Base-by-base conservation (phyloP, 148 eudicot species). In the Simmondsia chinensis region DNA sequence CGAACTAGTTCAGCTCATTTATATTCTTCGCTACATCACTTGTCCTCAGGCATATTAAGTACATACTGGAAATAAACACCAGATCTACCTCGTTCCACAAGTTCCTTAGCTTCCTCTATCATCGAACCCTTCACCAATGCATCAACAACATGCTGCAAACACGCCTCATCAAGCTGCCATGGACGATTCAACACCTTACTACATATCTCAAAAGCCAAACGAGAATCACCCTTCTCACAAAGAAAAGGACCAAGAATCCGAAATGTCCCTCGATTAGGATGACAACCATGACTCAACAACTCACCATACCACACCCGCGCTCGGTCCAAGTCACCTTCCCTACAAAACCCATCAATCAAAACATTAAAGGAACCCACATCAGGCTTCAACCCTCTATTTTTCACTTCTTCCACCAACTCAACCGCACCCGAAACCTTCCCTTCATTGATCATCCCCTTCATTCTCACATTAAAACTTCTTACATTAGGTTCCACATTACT, bases 101-200 rank as follows among this genome's bases (percentile, higher is more conserved):
- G 75, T 43, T 28, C 27, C 59, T 62, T 17, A 15, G 82, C 87
- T 59, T 75, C 61, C 10, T 66, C 62, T 5, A 39, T 46, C 62
- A 50, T 74, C 1, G 71, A 56, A 33, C 57, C 61, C 48, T 54
- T 61, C 8, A 48, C 76, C 65, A 80, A 56, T 25, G 50, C 69
- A 59, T 75, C 70, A n/a, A 75, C 63, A 46, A 69, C 87, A 40
- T 47, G 59, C 70, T 80, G 79, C 67, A 80, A 14, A 2, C 20
- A 22, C 13, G 46, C 13, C 33, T 33, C 60, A 57, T 65, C 56
- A 2, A 70, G 58, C 4, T 46, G 51, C 47, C 63, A 41, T 3
- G 32, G 42, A 5, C 20, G 21, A 38, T 35, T 61, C 17, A 76
- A 20, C 33, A 39, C 17, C 9, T 36, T 53, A 50, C 64, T 58